These are phyloP conservation scores for Exophiala phaeomuriformis DNA, from an alignment of 2,329 filamentous ascomycete genomes.

Conservation along the genomic window DNA sequence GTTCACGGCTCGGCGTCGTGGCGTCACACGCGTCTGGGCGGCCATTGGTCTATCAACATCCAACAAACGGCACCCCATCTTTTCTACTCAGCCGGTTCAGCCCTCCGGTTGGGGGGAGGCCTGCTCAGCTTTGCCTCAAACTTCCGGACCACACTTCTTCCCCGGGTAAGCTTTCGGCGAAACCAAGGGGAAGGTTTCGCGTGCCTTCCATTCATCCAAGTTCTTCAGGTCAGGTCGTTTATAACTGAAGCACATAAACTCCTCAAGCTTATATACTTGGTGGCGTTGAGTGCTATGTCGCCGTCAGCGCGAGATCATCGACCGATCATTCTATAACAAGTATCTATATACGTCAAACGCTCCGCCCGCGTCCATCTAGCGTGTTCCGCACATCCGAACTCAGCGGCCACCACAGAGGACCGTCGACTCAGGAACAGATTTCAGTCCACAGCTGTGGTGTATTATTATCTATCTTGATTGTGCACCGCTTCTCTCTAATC, in stretches of 20 bases:
- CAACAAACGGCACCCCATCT: constrained; percentile 2
- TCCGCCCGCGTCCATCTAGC: not conserved
- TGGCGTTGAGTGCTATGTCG: too few relatives aligned
- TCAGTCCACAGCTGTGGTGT: too few relatives aligned
- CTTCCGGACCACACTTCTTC: not conserved
- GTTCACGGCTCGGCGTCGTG: not conserved
- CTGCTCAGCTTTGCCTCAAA: not conserved
- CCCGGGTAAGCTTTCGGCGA: not conserved
- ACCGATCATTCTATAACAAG: too few relatives aligned
- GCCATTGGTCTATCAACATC: constrained; percentile 4
- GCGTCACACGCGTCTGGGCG: not conserved
- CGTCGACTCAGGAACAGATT: too few relatives aligned
- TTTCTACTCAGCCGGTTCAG: constrained; percentile 2
- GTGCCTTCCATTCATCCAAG: too few relatives aligned
- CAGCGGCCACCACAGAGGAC: not conserved
- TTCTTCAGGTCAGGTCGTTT: too few relatives aligned
- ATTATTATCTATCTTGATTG: too few relatives aligned
- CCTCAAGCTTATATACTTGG: too few relatives aligned
- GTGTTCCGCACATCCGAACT: not conserved
- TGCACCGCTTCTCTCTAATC: too few relatives aligned
- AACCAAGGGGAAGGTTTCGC: not conserved
- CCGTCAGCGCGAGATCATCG: too few relatives aligned
- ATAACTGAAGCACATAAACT: too few relatives aligned
- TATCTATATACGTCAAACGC: too few relatives aligned
- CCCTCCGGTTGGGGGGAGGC: not conserved